A percentile compares a stretch with the other conserved stretches of the same genome.
Conservation (phyloP, 2,329 filamentous ascomycete species). For the Neodidymelliopsis sp. region DNA sequence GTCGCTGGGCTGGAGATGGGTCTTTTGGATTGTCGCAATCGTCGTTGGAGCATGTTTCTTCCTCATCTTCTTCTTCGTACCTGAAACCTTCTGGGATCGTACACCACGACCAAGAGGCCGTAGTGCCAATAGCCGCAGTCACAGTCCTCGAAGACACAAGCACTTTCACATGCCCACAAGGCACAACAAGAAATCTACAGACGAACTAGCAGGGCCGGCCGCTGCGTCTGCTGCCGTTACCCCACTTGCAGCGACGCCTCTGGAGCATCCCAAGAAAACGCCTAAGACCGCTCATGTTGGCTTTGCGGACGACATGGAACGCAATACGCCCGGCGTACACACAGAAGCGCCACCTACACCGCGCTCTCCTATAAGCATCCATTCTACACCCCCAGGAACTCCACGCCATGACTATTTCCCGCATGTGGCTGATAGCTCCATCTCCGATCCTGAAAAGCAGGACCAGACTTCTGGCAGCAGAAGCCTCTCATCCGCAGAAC, state of each 20-base stretch:
- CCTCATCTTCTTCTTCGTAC: slow-evolving; percentile 87
- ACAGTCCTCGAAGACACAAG: slow-evolving; percentile 39
- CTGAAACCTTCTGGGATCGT: slow-evolving; percentile 95
- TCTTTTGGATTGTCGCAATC: slow-evolving; percentile 87
- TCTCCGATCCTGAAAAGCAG: slow-evolving; percentile 31
- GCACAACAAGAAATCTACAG: slow-evolving; percentile 30
- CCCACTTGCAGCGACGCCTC: slow-evolving; percentile 4
- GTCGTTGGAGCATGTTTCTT: slow-evolving; percentile 74
- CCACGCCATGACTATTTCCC: slow-evolving; percentile 25
- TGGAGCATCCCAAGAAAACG: slow-evolving; percentile 19
- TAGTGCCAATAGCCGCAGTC: slow-evolving; percentile 45
- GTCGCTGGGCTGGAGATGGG: slow-evolving; percentile 83
- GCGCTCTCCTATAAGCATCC: slow-evolving; percentile 25
- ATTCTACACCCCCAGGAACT: slow-evolving; percentile 16
- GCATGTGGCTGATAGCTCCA: slow-evolving; percentile 2
- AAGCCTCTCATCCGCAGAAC: slow-evolving; percentile 15
- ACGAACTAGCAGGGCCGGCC: slow-evolving; percentile 12
- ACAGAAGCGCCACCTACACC: slow-evolving; percentile 17
- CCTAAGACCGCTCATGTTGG: slow-evolving; percentile 55
- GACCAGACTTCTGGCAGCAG: slow-evolving; percentile 18
- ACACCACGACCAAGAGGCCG: slow-evolving; percentile 64
- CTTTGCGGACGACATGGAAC: slow-evolving; percentile 56
- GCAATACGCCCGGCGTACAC: slow-evolving; percentile 1
- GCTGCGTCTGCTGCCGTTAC: slow-evolving; percentile 2
- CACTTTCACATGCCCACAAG: slow-evolving; percentile 37